These are phyloP conservation scores for Galeopsis tetrahit DNA, from an alignment of 257 asterid species.

Conservation along the genomic window DNA sequence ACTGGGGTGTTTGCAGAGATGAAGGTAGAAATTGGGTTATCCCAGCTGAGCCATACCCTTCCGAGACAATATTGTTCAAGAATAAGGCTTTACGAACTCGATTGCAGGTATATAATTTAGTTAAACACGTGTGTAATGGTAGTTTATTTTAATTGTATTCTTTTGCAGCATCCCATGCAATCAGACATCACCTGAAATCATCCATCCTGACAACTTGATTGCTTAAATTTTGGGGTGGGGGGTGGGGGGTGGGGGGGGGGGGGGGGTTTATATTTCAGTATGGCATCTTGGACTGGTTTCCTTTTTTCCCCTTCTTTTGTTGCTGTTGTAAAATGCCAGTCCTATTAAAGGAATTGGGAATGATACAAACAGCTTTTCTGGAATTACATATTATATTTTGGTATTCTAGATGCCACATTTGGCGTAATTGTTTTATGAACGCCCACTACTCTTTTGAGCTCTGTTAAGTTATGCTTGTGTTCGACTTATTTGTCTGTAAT, in stretches of 20 bases:
- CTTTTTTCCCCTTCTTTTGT: not conserved
- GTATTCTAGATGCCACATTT: slow-evolving; percentile 13
- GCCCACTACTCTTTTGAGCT: slow-evolving; percentile 1
- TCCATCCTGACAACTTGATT: slow-evolving; percentile 10
- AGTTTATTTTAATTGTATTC: slow-evolving; percentile 6
- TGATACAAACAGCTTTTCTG: not conserved
- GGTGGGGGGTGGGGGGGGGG: not conserved
- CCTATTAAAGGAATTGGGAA: slow-evolving; percentile 16
- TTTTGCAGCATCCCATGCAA: not conserved
- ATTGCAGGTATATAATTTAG: slow-evolving; percentile 58
- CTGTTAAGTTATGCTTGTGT: not conserved
- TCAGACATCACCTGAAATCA: slow-evolving; percentile 1
- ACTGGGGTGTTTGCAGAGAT: slow-evolving; percentile 91
- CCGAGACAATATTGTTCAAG: slow-evolving; percentile 70
- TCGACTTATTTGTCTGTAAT: slow-evolving; percentile 21
- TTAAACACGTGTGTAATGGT: not conserved
- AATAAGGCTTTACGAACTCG: slow-evolving; percentile 80
- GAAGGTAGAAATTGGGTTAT: slow-evolving; percentile 73
- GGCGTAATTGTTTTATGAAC: not conserved
- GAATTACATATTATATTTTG: not conserved
- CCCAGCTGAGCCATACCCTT: slow-evolving; percentile 83
- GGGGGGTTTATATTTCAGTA: not conserved
- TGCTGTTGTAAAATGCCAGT: slow-evolving; percentile 23
- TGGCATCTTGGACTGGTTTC: not conserved
- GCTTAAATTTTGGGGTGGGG: not conserved